Evolutionary conservation across 225 moss, liverwort and hornwort genomes (phyloP), one percentile per base, ranked within the genome.

Genomic region (Bryoerythrophyllum caledonicum): DNA sequence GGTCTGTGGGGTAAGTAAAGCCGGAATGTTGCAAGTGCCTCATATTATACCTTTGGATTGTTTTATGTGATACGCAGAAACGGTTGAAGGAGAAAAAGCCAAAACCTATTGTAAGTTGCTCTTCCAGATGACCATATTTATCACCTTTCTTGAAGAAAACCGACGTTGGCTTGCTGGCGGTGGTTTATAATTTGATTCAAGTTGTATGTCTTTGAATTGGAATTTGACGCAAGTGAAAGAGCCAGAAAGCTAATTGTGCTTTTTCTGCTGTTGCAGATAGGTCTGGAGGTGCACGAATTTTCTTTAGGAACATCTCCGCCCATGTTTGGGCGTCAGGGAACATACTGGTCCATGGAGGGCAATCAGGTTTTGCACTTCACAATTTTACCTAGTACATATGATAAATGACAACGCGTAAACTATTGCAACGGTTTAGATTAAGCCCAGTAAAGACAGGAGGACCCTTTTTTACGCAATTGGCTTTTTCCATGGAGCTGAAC

Each of bases 261-360:
- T 16, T 3, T 77, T 57, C 16, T 25, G 69, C n/a, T 73, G 10
- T 65, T 80, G 79, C 86, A 94, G 93, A 78, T 91, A 90, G 91
- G 91, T 76, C 80, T 94, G 67, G 93, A 91, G 74, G 80, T 94
- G 24, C 88, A 91, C 71, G 93, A 94, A 7, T 88, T 94, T 67
- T 82, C 85, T 57, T 76, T 94, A 26, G 93, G 93, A 24, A 91
- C 91, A 76, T 86, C 91, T 73, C 90, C 93, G 28, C 93, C 93
- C 60, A 77, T 86, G 67, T 77, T 94, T 84, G 91, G 91, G 68
- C 76, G 82, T 61, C 84, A 90, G 71, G 83, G 85, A 75, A 89
- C 86, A 4, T 90, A 90, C 64, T 94, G 93, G 93, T 91, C 93
- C 15, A 83, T 85, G 25, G 85, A 90, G 67, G 78, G 82, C 72